Evolutionary conservation across 2,329 filamentous ascomycete species (phyloP), one percentile per base, ranked within the genome.

Genomic region (Simplicillium aogashimaense): DNA sequence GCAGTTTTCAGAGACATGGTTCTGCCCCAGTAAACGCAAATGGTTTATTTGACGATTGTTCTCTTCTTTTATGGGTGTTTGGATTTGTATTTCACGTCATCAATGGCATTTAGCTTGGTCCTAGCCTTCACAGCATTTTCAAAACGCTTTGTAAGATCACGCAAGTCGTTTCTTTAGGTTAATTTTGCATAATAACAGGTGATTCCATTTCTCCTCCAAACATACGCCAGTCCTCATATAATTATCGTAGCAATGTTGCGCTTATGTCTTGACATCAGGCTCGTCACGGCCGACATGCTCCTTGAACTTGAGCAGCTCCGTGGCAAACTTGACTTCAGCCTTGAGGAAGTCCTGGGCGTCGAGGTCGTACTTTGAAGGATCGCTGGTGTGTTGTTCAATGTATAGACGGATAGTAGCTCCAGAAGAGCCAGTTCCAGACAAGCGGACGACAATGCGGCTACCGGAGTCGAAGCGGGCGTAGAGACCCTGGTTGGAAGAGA

Each of bases 391-490:
- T 72, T 92, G 90, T 77, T 98, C 92, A 51, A 98, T 82, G 66
- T 98, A 98, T 50, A 98, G 73, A 47, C 92, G 85, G 59, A 98
- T 97, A 28, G 92, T 98, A 36, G 92, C 92, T 42, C 92, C 92
- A 37, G 86, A 94, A 53, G 86, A 94, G 49, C 92, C 92, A 15
- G 92, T 98, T 38, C 92, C 92, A 2, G 90, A 97, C 44, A 98
- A 73, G 54, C 92, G 85, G 43, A 97, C 88, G 39, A 98, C 88
- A 45, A 97, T 90, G 51, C 92, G 84, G 68, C 86, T 95, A 47
- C 90, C 90, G 43, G 94, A 89, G 41, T 88, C 87, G 65, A 97
- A 97, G 64, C 86, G 85, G 60, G 89, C 85, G 59, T 86, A 98
- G 52, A 98, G 80, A 49, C 92, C 92, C 70, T 98, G 92, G 72